Evolutionary conservation across 2,329 filamentous ascomycete genomes (phyloP).

Genomic region (Pestalotiopsis sp.): DNA sequence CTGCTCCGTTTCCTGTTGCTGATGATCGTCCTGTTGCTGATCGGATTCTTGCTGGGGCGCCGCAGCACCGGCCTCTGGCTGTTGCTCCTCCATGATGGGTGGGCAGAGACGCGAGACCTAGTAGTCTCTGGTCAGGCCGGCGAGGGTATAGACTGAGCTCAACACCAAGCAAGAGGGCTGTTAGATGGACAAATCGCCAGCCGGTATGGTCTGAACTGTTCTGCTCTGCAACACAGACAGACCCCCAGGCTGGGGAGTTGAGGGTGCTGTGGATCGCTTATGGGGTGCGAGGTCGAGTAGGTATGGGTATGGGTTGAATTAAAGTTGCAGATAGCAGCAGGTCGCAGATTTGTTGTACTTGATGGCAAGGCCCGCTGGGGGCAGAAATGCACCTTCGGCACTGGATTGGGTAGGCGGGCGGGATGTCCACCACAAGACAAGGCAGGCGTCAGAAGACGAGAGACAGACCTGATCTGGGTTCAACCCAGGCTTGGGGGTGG

Average conservation of each 20-base stretch:
- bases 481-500: not conserved
- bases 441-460: not conserved
- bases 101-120: conserved; percentile 7
- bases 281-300: not conserved
- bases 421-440: not conserved
- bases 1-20: not conserved
- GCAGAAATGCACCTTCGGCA: not conserved
- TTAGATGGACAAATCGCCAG: not conserved
- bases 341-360: conserved; percentile 3
- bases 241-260: not conserved
- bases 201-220: not conserved
- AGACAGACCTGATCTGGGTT: not conserved
- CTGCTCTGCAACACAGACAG: conserved; percentile 8
- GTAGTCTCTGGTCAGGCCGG: not conserved
- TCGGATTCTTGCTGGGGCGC: not conserved
- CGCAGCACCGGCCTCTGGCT: not conserved
- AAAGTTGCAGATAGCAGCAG: conserved; percentile 6
- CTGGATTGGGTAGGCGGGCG: conserved; percentile 1
- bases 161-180: not conserved
- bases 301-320: conserved; percentile 5
- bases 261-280: conserved; percentile 3
- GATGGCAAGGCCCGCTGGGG: not conserved
- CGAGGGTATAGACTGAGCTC: not conserved
- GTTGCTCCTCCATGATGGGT: not conserved
- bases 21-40: not conserved